Evolutionary conservation across 805 yeast genomes (phyloP), one percentile per base, ranked within the genome.

Genomic region (Myxozyma lipomycoides): DNA sequence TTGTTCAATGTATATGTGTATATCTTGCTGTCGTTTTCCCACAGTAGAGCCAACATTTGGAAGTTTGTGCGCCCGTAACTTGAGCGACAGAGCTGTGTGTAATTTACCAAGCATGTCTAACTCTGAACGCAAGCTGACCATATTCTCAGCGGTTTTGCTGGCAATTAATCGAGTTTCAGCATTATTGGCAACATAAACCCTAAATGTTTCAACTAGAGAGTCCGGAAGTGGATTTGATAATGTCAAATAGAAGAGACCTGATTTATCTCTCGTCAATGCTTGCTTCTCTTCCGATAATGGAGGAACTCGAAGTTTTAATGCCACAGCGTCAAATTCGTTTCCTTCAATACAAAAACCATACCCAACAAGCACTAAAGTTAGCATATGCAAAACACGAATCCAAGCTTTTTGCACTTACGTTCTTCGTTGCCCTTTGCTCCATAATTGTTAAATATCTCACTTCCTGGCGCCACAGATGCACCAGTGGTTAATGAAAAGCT

Each of bases 381-480:
- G 67, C 5, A 12, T 6, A 5, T 6, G n/a, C 9, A 17, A 19
- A 12, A 18, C 4, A 12, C 9, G 35, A 10, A 36, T 9, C 9
- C 23, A 9, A 21, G 22, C 23, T 15, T 5, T 10, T 18, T 41
- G 7, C 18, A 45, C 52, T 2, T 52, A 52, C 58, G 60, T 57
- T 87, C 95, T 56, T 86, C 95, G 62, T 88, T 89, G 0, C 93
- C 84, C 66, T 88, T 89, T 47, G 85, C 80, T 1, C 96, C 97
- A 66, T 90, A 89, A 66, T 86, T 86, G 64, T 89, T 89, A 67
- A 68, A 86, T 1, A 90, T 55, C 63, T 87, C 84, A 1, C 68
- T 64, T 1, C 77, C 77, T 1, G 54, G 56, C 5, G 55, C 40
- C 35, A 64, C 36, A 41, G 49, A 35, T 40, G 21, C 21, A 26